Evolutionary conservation across 345 rosid genomes (phyloP), one percentile per base, ranked within the genome.

Genomic region (Kernera saxatilis): DNA sequence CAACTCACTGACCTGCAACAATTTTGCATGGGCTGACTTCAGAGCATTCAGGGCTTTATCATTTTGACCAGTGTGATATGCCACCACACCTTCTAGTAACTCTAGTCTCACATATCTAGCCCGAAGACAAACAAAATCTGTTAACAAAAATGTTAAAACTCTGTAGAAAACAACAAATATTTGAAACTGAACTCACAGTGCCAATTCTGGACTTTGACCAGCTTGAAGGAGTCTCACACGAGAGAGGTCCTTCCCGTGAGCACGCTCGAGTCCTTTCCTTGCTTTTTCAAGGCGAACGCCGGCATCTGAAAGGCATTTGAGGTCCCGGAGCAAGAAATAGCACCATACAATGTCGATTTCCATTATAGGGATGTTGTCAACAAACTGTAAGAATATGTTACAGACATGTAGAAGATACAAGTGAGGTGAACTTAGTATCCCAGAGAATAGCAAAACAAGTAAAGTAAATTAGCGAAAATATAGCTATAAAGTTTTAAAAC

Each of bases 301-400:
- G 30, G 96, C 98, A 74, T 81, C 86, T n/a, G 98, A 83, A 18
- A 93, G 86, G 79, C 93, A 82, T 29, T 86, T 88, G 81, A 93
- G 69, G 79, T 93, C 96, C 55, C 70, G 86, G 39, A 91, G 95
- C 96, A 89, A 81, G 84, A 91, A 93, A 74, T 87, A 91, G 77
- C 97, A 93, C 98, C 98, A 93, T 12, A 91, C 98, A 84, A 91
- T 89, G 88, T 93, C 97, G 78, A 93, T 86, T 84, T 93, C 93
- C 82, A 93, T 81, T 44, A 93, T 87, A 30, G 98, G 87, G 75
- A 91, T 84, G 73, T 91, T 93, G 80, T 93, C 97, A 74, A 89
- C 83, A 61, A 86, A 73, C 98, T 93, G 87, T 26, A 82, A 76
- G 44, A 25, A 72, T 46, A 55, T 8, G 70, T 65, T 23, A 67